phyloP scores from a whole-genome alignment of 345 rosid species.

The Lumnitzera racemosa region DNA sequence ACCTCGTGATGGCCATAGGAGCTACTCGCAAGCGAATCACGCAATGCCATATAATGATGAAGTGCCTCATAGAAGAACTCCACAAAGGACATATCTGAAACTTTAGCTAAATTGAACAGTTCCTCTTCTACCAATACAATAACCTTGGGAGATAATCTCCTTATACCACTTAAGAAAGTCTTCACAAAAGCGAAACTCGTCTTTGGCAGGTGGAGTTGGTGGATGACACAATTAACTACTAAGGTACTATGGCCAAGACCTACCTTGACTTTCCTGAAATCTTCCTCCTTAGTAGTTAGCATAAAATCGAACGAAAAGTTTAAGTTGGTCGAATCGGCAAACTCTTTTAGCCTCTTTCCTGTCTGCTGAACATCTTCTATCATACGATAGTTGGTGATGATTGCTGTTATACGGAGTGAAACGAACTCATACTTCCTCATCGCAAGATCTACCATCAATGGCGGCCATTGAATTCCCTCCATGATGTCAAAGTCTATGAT shows the following conservation, averaged over 20 bases:
- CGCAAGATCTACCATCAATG: slow-evolving; percentile 24
- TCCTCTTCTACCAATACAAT: slow-evolving; percentile 15
- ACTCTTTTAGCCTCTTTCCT: slow-evolving; percentile 17
- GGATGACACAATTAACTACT: slow-evolving; percentile 19
- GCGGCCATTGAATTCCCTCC: slow-evolving; percentile 26
- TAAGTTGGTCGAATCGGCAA: slow-evolving; percentile 10
- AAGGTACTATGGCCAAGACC: slow-evolving; percentile 2
- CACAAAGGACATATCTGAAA: slow-evolving; percentile 12
- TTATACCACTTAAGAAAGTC: slow-evolving; percentile 13
- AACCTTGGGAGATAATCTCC: slow-evolving; percentile 9
- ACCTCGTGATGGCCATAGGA: not conserved
- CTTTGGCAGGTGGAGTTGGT: slow-evolving; percentile 16
- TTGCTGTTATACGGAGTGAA: slow-evolving; percentile 12
- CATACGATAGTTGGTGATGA: not conserved
- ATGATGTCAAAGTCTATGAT: slow-evolving; percentile 23
- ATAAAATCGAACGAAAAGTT: slow-evolving; percentile 11
- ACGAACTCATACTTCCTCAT: not conserved
- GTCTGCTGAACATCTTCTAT: slow-evolving; percentile 5
- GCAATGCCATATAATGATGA: slow-evolving; percentile 19
- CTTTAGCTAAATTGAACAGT: slow-evolving; percentile 7
- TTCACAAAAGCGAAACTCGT: slow-evolving; percentile 10
- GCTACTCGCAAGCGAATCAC: slow-evolving; percentile 16
- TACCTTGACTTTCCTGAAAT: slow-evolving; percentile 5
- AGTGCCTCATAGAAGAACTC: slow-evolving; percentile 22
- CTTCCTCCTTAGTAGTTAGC: slow-evolving; percentile 5